Conservation (phyloP, 139 green algal species). For the Micractinium conductrix region DNA sequence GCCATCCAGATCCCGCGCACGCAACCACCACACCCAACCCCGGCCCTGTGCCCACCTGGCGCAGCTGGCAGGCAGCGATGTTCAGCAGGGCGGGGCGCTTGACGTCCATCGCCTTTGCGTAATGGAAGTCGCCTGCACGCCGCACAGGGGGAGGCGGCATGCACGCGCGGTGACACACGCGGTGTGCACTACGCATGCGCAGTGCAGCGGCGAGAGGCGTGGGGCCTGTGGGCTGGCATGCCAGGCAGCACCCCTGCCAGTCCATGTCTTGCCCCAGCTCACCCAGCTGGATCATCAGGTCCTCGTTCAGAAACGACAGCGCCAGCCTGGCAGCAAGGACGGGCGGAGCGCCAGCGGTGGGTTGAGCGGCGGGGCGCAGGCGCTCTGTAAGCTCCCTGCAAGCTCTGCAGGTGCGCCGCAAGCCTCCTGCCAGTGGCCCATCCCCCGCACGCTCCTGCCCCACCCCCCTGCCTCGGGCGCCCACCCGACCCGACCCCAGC, state of each 20-base stretch:
- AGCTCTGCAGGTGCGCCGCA: not conserved
- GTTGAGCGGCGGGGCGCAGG: not conserved
- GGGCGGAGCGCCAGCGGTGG: not conserved
- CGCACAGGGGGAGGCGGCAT: too few relatives aligned
- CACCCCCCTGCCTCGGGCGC: too few relatives aligned
- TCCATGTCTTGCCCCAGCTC: too few relatives aligned
- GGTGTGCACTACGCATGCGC: too few relatives aligned
- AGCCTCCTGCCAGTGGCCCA: not conserved
- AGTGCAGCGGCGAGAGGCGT: too few relatives aligned
- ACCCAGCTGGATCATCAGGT: constrained; percentile 87
- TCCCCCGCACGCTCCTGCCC: not conserved
- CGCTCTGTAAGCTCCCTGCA: not conserved
- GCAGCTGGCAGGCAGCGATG: constrained; percentile 71
- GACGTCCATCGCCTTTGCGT: constrained; percentile 62
- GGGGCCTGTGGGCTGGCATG: too few relatives aligned
- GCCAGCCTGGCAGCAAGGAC: constrained; percentile 46
- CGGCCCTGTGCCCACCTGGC: not conserved
- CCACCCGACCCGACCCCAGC: too few relatives aligned
- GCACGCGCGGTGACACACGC: too few relatives aligned
- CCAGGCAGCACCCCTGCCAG: too few relatives aligned
- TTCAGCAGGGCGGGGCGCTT: constrained; percentile 68
- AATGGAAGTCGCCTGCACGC: constrained; percentile 64
- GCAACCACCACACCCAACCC: too few relatives aligned
- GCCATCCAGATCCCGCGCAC: too few relatives aligned
- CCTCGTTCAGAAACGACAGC: constrained; percentile 80